Base-by-base conservation (phyloP, 1,284 basidiomycete species). In the Xerocomus amazonicus region DNA sequence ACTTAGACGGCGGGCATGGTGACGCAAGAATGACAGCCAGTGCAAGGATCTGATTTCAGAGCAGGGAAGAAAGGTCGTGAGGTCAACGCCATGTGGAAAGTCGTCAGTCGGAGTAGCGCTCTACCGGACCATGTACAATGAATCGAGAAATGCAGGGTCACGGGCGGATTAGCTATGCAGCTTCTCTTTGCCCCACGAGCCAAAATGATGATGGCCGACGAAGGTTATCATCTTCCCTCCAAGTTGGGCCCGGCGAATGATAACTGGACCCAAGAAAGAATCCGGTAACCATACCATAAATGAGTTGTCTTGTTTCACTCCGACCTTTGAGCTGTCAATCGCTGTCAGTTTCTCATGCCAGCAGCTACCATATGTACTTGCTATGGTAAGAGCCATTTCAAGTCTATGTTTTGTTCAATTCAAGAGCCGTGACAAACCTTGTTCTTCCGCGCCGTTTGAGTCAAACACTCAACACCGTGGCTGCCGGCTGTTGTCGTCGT, bases 211-310 rank as follows among this genome's bases (percentile, higher is more conserved):
- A 56, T 58, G 51, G 52, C 50, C 43, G 60, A 48, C 54, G 48
- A 63, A 59, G 58, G 55, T 12, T 62, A 62, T 59, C 59, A 51
- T 27, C 58, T 62, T 59, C 58, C 43, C 42, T 58, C 9, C 23
- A 43, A 56, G 58, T 48, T 56, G 36, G 47, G n/a, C 48, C 38
- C 17, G 43, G 52, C 16, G 9, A 33, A 23, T 16, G 29, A 39
- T 23, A 29, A 36, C 41, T 42, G 44, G 35, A 57, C 26, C 44
- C 43, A 59, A 56, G 47, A 62, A 60, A 59, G 58, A 59, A 59
- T 47, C 45, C 43, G 37, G 35, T 27, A 50, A 45, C 35, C 40
- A 29, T 33, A 13, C 38, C 9, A 40, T 23, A 38, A 37, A 38
- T 32, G 31, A 33, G 40, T 46, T 48, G 36, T 34, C 3, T 41